Evolutionary conservation across 192 early-diverging fungal genomes (phyloP).

Genomic region (Chytriomyces hyalinus): DNA sequence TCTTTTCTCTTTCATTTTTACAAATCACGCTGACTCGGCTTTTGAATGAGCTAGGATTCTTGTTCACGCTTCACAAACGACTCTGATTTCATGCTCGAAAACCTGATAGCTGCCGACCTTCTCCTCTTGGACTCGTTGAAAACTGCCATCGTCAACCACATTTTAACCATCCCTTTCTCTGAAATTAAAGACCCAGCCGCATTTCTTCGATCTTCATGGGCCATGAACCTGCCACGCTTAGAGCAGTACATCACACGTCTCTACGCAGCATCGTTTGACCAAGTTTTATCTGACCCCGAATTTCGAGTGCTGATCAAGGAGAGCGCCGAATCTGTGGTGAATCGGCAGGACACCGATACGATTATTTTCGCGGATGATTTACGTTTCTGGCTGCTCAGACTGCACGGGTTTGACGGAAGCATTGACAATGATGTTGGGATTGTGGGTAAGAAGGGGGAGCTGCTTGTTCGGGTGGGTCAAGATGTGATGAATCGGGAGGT

Average conservation of each 20-base stretch:
- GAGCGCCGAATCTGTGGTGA: slow-evolving; percentile 43
- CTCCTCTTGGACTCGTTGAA: slow-evolving; percentile 54
- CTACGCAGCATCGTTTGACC: slow-evolving; percentile 51
- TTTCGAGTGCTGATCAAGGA: slow-evolving; percentile 48
- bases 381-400: slow-evolving; percentile 49
- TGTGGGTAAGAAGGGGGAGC: slow-evolving; percentile 18
- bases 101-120: slow-evolving; percentile 55
- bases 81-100: slow-evolving; percentile 41
- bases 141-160: slow-evolving; percentile 44
- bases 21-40: not conserved
- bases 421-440: slow-evolving; percentile 36
- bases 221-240: slow-evolving; percentile 51
- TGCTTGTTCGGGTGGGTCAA: slow-evolving; percentile 26
- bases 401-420: slow-evolving; percentile 31
- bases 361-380: slow-evolving; percentile 62
- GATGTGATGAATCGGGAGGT: slow-evolving; percentile 33
- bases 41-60: slow-evolving; percentile 2
- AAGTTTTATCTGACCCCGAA: slow-evolving; percentile 23
- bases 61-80: slow-evolving; percentile 16
- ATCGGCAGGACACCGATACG: slow-evolving; percentile 56
- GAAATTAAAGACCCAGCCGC: slow-evolving; percentile 36
- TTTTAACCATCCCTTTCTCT: slow-evolving; percentile 23
- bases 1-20: slow-evolving; percentile 7
- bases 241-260: slow-evolving; percentile 51
- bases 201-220: slow-evolving; percentile 44